These are phyloP conservation scores for Globisporangium emineosum DNA, from an alignment of 352 stramenopile species.

Conservation along the genomic window DNA sequence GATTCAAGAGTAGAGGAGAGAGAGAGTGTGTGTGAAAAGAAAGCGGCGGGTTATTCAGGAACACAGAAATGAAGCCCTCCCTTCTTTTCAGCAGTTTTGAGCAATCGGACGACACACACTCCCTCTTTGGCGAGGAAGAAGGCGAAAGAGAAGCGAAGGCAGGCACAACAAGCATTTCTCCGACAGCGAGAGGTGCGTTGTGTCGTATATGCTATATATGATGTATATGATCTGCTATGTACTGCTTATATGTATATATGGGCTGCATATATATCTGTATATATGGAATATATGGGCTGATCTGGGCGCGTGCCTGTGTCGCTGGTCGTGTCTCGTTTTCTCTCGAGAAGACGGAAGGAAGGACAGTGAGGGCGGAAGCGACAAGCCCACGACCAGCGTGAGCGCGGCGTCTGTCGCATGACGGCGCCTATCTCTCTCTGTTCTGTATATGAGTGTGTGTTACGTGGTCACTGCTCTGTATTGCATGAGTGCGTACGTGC, in stretches of 20 bases:
- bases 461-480: not conserved
- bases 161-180: not conserved
- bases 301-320: not conserved
- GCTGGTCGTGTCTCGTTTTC: not conserved
- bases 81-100: not conserved
- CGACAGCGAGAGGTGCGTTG: not conserved
- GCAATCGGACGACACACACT: slow-evolving; percentile 1
- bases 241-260: not conserved
- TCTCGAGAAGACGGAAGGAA: not conserved
- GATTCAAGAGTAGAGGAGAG: too few species aligned
- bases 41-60: too few species aligned
- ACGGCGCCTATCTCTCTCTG: not conserved
- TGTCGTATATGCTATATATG: not conserved
- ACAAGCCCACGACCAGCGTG: not conserved
- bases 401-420: not conserved
- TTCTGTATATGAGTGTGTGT: not conserved
- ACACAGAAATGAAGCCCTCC: not conserved
- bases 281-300: not conserved
- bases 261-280: not conserved
- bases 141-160: not conserved
- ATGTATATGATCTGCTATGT: too few species aligned
- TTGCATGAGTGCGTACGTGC: not conserved
- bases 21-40: too few species aligned
- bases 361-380: not conserved
- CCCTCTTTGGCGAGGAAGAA: not conserved